Evolutionary conservation across 805 yeast species (phyloP), one percentile per base, ranked within the genome.

Genomic region (Lipomyces anomalus): DNA sequence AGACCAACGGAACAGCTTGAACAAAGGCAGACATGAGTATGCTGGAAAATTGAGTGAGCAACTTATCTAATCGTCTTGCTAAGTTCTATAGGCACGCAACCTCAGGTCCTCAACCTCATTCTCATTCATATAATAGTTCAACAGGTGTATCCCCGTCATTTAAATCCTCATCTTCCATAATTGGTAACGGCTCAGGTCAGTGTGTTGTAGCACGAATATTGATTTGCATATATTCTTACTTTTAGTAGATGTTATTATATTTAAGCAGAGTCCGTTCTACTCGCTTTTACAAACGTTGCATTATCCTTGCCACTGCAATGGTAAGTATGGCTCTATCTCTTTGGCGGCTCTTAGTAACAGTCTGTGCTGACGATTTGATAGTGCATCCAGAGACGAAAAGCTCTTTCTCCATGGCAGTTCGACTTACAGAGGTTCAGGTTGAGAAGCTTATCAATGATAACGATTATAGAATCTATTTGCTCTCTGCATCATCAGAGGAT

Each of bases 401-500:
- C 35, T 37, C 49, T 2, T 42, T 38, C 21, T 23, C 30, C 4
- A 34, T 50, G 18, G n/a, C 44, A 2, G 77, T 84, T 45, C 54
- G 57, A 1, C 58, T 84, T 18, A 62, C 63, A 6, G 65, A 64
- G 3, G 61, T 62, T 0, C 87, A 80, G 35, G 53, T 60, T 29
- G 49, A 54, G 6, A 53, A 70, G 7, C 52, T 83, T 7, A 51
- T 56, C 20, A 52, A 61, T 11, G 57, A 50, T 4, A 24, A 29
- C 9, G 54, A 57, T 9, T 63, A 61, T 47, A 71, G 68, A 43
- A 50, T 85, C 3, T 77, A 66, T 53, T 57, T 85, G 1, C 62
- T 84, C 38, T 72, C 82, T 55, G 86, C 64, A 21, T 51, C 38
- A 22, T 47, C 48, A 17, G 49, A 45, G 11, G 55, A 50, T 5